Evolutionary conservation across 768 basidiomycete genomes (phyloP).

Genomic region (Leucocoprinus sp.): DNA sequence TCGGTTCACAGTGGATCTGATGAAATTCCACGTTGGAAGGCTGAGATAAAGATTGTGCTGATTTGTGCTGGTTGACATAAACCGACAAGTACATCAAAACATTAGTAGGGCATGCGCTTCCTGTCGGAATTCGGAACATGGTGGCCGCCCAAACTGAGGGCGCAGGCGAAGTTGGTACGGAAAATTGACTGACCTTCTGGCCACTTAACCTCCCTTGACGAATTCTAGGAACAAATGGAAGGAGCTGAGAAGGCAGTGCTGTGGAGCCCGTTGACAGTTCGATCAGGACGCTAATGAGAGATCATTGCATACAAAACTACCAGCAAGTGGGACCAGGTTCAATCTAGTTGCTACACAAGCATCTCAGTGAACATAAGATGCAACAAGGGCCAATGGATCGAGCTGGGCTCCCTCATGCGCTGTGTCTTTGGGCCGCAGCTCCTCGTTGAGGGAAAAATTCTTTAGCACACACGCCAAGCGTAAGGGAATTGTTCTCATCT

Average conservation of each 20-base stretch:
- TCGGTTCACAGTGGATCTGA: neutral
- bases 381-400: no score
- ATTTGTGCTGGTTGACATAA: neutral
- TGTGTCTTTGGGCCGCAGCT: no score
- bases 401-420: neutral
- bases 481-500: neutral
- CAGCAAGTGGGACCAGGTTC: neutral
- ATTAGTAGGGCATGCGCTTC: neutral
- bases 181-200: neutral
- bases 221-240: neutral
- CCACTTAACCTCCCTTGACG: neutral
- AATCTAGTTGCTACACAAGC: neutral
- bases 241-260: neutral
- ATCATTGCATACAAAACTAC: neutral
- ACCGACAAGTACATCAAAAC: slow-evolving; percentile 1
- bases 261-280: neutral
- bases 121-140: slow-evolving; percentile 3
- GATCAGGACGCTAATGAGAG: neutral
- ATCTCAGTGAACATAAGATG: no score
- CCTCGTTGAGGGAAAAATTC: no score
- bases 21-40: neutral
- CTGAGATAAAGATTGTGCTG: neutral
- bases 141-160: neutral
- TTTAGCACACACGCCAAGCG: no score
- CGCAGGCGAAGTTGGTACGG: neutral